phyloP scores from a whole-genome alignment of 2,329 filamentous ascomycete species.

The Blastomyces gilchristii region DNA sequence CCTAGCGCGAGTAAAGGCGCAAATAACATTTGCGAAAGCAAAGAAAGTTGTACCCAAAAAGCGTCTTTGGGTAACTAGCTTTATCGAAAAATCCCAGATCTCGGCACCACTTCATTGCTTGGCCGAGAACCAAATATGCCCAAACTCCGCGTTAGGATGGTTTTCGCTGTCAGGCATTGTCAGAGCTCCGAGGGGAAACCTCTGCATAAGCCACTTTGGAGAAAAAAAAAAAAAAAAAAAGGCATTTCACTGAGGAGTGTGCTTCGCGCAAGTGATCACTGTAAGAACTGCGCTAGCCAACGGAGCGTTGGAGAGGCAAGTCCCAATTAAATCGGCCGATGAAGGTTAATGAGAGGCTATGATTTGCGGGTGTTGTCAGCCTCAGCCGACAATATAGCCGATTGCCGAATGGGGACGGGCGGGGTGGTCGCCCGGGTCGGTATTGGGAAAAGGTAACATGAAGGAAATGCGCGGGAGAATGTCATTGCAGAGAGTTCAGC shows the following conservation, averaged over 20 bases:
- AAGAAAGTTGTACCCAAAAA: neutral
- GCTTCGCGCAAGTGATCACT: neutral
- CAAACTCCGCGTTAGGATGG: neutral
- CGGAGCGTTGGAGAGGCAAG: neutral
- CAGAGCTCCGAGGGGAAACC: neutral
- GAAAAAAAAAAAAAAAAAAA: neutral
- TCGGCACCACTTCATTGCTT: neutral
- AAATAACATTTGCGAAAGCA: neutral
- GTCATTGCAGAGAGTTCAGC: neutral
- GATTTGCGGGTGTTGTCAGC: neutral
- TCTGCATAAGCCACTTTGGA: neutral
- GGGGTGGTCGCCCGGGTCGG: neutral
- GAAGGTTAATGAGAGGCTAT: neutral
- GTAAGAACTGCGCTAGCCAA: neutral
- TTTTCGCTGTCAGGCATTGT: neutral
- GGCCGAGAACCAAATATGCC: neutral
- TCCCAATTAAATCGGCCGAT: neutral
- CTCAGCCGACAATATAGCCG: constrained; percentile 1
- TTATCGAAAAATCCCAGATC: neutral
- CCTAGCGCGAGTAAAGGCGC: neutral
- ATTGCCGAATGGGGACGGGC: constrained; percentile 1
- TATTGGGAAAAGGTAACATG: neutral
- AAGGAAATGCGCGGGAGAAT: neutral
- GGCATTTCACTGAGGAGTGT: neutral
- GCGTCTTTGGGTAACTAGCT: neutral